Percentiles rank a stretch among this genome's conserved stretches.
These are phyloP conservation scores for Aspergillus saccharolyticus DNA, from an alignment of 495 filamentous ascomycete genomes.

Conservation along the genomic window DNA sequence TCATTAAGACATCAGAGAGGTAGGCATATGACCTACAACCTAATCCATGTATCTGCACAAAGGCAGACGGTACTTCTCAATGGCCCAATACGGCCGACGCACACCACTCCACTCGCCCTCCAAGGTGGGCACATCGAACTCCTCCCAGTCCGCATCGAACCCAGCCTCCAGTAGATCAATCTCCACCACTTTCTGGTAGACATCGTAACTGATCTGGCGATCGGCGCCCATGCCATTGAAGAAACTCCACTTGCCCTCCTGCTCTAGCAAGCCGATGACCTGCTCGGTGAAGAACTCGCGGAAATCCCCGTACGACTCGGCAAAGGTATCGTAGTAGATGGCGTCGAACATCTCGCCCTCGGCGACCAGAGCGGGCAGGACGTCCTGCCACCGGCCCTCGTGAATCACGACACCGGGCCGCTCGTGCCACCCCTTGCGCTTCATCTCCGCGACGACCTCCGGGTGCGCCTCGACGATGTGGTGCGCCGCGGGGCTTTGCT, in stretches of 20 bases:
- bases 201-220: constrained; percentile 87
- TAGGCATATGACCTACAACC: too few species aligned
- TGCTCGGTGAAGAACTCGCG: constrained; percentile 84
- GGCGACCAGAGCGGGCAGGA: constrained; percentile 66
- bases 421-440: constrained; percentile 55
- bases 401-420: constrained; percentile 61
- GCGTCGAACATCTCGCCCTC: constrained; percentile 73
- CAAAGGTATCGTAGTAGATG: constrained; percentile 98
- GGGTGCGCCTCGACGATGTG: constrained; percentile 95
- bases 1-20: background rate
- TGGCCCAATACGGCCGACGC: constrained; percentile 78
- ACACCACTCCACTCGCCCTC: constrained; percentile 80
- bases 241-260: constrained; percentile 76
- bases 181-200: constrained; percentile 88
- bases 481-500: constrained; percentile 56
- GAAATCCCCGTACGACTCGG: constrained; percentile 82
- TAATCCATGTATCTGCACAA: constrained; percentile 58
- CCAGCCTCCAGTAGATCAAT: constrained; percentile 90
- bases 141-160: constrained; percentile 82
- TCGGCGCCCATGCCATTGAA: constrained; percentile 96
- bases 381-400: constrained; percentile 79
- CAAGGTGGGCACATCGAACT: constrained; percentile 61
- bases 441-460: constrained; percentile 68
- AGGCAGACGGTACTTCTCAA: constrained; percentile 69
- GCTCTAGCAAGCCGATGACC: constrained; percentile 71